Percentiles rank a stretch among this genome's conserved stretches.
Evolutionary conservation across 306 rosid genomes (phyloP).

Genomic region (Cercis canadensis): DNA sequence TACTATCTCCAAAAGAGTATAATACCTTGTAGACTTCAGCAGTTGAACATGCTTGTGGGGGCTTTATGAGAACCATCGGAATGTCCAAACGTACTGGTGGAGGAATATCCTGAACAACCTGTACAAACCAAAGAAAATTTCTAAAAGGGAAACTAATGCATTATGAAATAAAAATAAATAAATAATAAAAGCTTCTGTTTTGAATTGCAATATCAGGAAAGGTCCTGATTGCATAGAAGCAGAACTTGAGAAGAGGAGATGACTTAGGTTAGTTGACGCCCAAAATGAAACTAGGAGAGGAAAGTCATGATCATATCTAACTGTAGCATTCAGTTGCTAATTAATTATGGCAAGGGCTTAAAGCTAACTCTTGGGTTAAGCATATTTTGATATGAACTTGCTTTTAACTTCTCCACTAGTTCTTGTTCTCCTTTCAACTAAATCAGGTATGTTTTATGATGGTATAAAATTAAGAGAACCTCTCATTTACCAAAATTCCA

Average conservation of each 20-base stretch:
- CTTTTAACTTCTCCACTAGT: background rate
- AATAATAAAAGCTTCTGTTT: too few species aligned
- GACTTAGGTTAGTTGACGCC: background rate
- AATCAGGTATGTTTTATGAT: too few species aligned
- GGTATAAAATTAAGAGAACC: background rate
- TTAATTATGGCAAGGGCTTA: background rate
- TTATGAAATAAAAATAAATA: background rate
- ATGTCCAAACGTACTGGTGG: conserved; percentile 71
- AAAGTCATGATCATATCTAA: background rate
- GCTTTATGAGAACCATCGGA: conserved; percentile 97
- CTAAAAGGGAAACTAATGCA: conserved; percentile 32
- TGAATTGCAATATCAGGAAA: background rate
- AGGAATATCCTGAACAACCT: conserved; percentile 80
- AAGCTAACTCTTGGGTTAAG: background rate
- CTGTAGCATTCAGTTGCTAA: background rate
- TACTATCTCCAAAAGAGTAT: conserved; percentile 13
- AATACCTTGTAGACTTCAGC: conserved; percentile 96
- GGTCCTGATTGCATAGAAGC: background rate
- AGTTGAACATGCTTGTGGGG: conserved; percentile 87
- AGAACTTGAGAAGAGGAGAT: background rate
- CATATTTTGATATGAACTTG: background rate
- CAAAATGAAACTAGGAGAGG: background rate
- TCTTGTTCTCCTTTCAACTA: background rate
- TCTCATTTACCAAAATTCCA: background rate
- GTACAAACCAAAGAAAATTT: conserved; percentile 38